Evolutionary conservation across 176 grass and related monocot genomes (phyloP).

Genomic region (Stipa capillata): DNA sequence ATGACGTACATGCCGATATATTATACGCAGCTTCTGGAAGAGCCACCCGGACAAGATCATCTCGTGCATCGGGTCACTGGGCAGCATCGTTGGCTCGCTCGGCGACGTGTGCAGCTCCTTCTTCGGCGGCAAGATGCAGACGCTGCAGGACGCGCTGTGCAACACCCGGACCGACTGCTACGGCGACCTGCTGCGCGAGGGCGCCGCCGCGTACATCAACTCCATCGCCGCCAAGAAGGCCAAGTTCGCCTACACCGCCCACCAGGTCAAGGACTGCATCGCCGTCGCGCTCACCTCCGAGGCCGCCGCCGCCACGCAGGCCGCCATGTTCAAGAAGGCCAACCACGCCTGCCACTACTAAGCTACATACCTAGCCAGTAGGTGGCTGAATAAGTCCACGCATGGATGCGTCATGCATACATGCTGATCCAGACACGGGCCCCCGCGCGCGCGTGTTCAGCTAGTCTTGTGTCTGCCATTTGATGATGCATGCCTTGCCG

Average conservation of each 20-base stretch:
- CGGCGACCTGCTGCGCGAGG: slow-evolving; percentile 74
- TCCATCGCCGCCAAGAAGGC: slow-evolving; percentile 36
- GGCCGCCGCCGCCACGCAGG: slow-evolving; percentile 52
- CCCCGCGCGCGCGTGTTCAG: neutral
- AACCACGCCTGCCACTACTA: slow-evolving; percentile 63
- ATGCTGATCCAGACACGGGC: neutral
- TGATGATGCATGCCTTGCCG: slow-evolving; percentile 2
- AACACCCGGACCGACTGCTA: slow-evolving; percentile 56
- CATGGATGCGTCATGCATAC: neutral
- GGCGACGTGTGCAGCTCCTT: slow-evolving; percentile 42
- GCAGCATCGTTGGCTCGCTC: slow-evolving; percentile 47
- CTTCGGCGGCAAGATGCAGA: slow-evolving; percentile 48
- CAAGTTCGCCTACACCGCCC: slow-evolving; percentile 36
- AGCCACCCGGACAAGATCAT: slow-evolving; percentile 55
- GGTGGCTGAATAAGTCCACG: slow-evolving; percentile 14
- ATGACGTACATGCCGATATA: too few relatives aligned
- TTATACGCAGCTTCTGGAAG: slow-evolving; percentile 81
- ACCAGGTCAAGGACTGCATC: slow-evolving; percentile 62
- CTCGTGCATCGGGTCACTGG: slow-evolving; percentile 54
- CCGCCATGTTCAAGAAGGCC: slow-evolving; percentile 65
- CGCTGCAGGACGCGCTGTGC: slow-evolving; percentile 68
- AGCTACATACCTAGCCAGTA: too few relatives aligned
- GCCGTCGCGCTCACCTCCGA: slow-evolving; percentile 39
- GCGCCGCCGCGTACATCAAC: slow-evolving; percentile 85
- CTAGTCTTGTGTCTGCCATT: neutral